Evolutionary conservation across 1,284 basidiomycete species (phyloP).

Genomic region (Rhodofomes roseus): DNA sequence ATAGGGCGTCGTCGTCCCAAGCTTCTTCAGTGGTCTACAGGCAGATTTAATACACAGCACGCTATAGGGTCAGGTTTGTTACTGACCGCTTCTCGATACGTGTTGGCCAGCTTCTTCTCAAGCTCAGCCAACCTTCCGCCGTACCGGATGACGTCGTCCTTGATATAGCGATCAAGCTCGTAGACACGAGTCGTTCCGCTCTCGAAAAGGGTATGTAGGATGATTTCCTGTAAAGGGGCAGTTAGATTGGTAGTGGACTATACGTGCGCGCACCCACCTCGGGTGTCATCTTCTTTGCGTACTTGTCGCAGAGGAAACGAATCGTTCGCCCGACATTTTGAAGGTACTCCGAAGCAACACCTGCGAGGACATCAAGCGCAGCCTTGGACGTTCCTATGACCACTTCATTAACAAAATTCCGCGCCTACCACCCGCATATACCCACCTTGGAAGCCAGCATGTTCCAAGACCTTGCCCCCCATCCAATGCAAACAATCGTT

Average conservation of each 20-base stretch:
- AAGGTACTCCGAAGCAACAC: constrained; percentile 80
- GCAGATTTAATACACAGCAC: background rate
- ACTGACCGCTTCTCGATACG: constrained; percentile 78
- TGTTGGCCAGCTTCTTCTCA: constrained; percentile 80
- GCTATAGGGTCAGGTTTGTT: no score
- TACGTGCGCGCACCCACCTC: constrained; percentile 50
- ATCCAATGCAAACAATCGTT: constrained; percentile 67
- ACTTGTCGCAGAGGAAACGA: constrained; percentile 78
- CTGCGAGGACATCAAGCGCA: constrained; percentile 78
- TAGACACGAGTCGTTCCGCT: constrained; percentile 75
- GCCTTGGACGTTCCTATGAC: constrained; percentile 56
- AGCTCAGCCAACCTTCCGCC: constrained; percentile 74
- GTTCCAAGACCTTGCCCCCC: constrained; percentile 74
- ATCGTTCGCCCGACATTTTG: constrained; percentile 86
- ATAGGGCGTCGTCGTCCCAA: constrained; percentile 77
- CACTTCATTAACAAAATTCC: constrained; percentile 1
- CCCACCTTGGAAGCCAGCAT: constrained; percentile 87
- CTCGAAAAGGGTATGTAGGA: constrained; percentile 87
- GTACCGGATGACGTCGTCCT: constrained; percentile 86
- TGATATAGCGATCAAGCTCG: constrained; percentile 83
- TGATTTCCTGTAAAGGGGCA: constrained; percentile 67
- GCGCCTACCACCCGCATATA: constrained; percentile 5
- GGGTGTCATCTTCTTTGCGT: constrained; percentile 71
- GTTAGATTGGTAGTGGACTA: background rate
- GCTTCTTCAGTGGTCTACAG: constrained; percentile 54